Base-by-base conservation (phyloP, 129 eudicot genomes). In the Centaurea solstitialis region DNA sequence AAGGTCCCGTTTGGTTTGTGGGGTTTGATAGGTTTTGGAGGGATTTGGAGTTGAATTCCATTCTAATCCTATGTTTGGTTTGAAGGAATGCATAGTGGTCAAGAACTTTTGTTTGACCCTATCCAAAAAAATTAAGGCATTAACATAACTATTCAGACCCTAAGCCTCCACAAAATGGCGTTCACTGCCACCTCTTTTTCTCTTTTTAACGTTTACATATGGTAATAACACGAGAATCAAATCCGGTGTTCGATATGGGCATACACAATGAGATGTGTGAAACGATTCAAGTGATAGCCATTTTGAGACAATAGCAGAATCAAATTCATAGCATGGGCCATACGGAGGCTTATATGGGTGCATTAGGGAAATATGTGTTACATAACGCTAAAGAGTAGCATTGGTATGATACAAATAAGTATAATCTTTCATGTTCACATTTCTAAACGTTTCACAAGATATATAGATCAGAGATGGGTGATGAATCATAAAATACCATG, bases 141-240 rank as follows among this genome's bases (percentile, higher is more conserved):
- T 72, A 81, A 73, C 84, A 73, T 45, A 74, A 43, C 79, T 41
- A 66, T 81, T 74, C 79, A 73, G 75, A 81, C 67, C 74, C 50
- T 73, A 8, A 66, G 70, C 43, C 79, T 41, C 67, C 79, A 81
- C 53, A 43, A 66, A 30, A 43, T 66, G 39, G 69, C 13, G 39
- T 65, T 53, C 37, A 79, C 57, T 61, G 17, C 71, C 72, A 62
- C 66, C 57, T 71, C 11, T 73, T 17, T 17, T 79, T 73, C 17
- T 30, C 67, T n/a, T 41, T 65, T 72, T 65, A 73, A 41, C 37
- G 23, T 81, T 30, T 65, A 24, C 84, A 81, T 65, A 73, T 43
- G 69, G 28, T 73, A 28, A 43, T 73, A 81, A 80, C n/a, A 61
- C 17, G 47, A 74, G 30, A 53, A 80, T 40, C 24, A 40, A 35